Evolutionary conservation across 805 yeast genomes (phyloP), one percentile per base, ranked within the genome.

Genomic region (Ogataea kodamae): DNA sequence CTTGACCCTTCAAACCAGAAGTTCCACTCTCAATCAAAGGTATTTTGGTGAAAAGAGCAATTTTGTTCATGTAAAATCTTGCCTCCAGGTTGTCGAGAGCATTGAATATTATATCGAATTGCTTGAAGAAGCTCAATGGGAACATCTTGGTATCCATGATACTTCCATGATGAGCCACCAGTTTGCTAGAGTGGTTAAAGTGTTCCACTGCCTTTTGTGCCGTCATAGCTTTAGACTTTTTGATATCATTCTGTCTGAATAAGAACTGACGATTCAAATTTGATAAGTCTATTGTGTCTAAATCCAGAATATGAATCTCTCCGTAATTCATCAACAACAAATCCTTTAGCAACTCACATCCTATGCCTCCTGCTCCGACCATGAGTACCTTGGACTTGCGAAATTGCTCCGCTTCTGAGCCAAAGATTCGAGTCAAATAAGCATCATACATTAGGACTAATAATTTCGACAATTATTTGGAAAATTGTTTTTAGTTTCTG

Each of bases 321-420:
- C 92, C 92, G 45, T 81, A 81, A 6, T 92, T 89, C 57, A 84
- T 68, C 43, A 87, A 61, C 5, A 85, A 76, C 30, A 89, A 64
- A 52, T 89, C 82, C 54, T 89, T 89, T 38, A 89, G 64, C 27
- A 89, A 63, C 57, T 89, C 97, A 56, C 96, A 89, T 2, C 97
- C 97, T 45, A 89, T 88, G 5, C 97, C 97, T 18, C 97, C 97
- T 1, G 97, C 95, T 4, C 97, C 97, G 2, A 89, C 94, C 61
- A 89, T 64, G 18, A 89, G 62, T 9, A 88, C 85, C 42, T 75
- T 80, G 5, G 83, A 48, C 8, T 38, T 13, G n/a, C 52, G 49
- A 25, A 73, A 48, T 13, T 37, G 14, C 1, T 38, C 30, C 27
- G 56, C 57, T 9, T 57, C 60, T 1, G 47, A 54, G 1, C 77